Evolutionary conservation across 805 yeast genomes (phyloP).

Genomic region (Ogataea degrootiae): DNA sequence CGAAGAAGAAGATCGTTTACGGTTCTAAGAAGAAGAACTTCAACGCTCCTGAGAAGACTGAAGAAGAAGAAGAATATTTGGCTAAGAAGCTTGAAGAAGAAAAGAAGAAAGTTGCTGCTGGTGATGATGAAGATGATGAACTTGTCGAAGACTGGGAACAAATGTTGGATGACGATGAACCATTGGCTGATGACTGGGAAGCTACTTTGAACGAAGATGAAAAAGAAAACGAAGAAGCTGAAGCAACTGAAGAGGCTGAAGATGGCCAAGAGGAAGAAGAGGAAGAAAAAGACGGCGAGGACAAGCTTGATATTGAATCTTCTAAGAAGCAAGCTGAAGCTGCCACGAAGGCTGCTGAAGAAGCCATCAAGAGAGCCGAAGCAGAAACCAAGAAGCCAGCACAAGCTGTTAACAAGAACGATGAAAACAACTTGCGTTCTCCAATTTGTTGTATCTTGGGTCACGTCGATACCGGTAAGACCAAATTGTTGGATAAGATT

Average conservation of each 20-base stretch:
- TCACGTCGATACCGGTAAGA: slow-evolving; percentile 99
- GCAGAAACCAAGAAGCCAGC: slow-evolving; percentile 14
- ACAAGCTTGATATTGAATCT: neutral
- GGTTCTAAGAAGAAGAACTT: slow-evolving; percentile 62
- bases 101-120: slow-evolving; percentile 15
- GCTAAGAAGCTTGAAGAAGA: slow-evolving; percentile 19
- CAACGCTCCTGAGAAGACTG: slow-evolving; percentile 24
- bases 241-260: slow-evolving; percentile 3
- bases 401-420: slow-evolving; percentile 13
- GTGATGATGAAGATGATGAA: slow-evolving; percentile 45
- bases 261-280: slow-evolving; percentile 28
- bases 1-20: slow-evolving; percentile 69
- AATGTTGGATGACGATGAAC: slow-evolving; percentile 45
- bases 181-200: slow-evolving; percentile 52
- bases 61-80: slow-evolving; percentile 26
- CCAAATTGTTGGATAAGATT: slow-evolving; percentile 91
- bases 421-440: slow-evolving; percentile 68
- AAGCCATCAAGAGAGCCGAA: slow-evolving; percentile 12
- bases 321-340: neutral
- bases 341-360: slow-evolving; percentile 1
- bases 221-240: slow-evolving; percentile 21
- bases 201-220: slow-evolving; percentile 28
- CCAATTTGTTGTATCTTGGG: slow-evolving; percentile 99
- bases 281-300: slow-evolving; percentile 26
- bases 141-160: slow-evolving; percentile 86